Evolutionary conservation across 2,329 filamentous ascomycete genomes (phyloP), one percentile per base, ranked within the genome.

Genomic region (Gnomoniopsis sp.): DNA sequence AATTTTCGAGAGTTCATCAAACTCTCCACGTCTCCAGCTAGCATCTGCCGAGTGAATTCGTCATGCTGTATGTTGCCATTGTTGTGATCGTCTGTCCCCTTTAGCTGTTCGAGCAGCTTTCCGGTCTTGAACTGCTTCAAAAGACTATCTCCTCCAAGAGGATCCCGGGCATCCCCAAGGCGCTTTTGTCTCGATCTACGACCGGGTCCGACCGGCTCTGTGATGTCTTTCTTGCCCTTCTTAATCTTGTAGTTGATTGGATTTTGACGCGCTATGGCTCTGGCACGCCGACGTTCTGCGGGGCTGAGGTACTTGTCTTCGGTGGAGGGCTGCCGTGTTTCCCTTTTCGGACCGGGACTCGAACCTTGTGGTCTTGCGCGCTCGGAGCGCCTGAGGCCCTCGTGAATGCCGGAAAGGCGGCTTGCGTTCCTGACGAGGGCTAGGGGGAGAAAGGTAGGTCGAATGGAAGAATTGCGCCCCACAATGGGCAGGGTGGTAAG

Each of bases 381-480:
- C 58, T 74, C 63, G 21, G 73, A 75, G 38, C 66, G 61, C 26
- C 86, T 83, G 56, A 91, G 77, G 15, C 88, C 88, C 49, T 81
- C 78, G 64, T 86, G 83, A 67, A 92, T 91, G 47, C 88, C 88
- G 11, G 88, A 88, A 60, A 90, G 79, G 21, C 60, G 60, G 46
- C 85, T 87, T 22, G 82, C 80, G 67, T 75, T 67, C 60, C 79
- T 78, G 36, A 68, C 66, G 44, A 55, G 47, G 14, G 33, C 46
- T 38, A 58, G 51, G 12, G 55, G 57, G 19, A 57, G 51, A 33
- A 57, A 41, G 57, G 53, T 30, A 19, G 38, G 43, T 48, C 44
- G 46, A 15, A 52, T 15, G 3, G 50, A 36, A 36, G 36, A 34
- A 22, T 48, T 59, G 10, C 60, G 57, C 57, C 60, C 60, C 22